Base-by-base conservation (phyloP, 2,329 filamentous ascomycete genomes). In the Calonectria honghensis region DNA sequence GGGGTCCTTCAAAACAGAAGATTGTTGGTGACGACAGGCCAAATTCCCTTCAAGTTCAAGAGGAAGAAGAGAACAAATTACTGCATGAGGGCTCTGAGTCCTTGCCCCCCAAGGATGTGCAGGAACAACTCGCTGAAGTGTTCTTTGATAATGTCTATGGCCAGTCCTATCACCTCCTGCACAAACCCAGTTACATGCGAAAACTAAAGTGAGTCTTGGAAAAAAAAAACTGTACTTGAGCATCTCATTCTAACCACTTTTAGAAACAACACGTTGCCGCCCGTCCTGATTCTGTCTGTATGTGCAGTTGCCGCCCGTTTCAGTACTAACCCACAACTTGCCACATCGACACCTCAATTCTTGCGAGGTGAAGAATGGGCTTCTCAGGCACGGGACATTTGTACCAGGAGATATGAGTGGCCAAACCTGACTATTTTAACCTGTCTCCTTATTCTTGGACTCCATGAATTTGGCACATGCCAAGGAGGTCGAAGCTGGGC, bases 81-180 rank as follows among this genome's bases (percentile, higher is more conserved):
- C 87, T 97, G 24, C 92, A 91, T 31, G 96, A 98, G 84, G 97
- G 97, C 1, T 90, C 91, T 3, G 96, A 98, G 77, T 93, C 93
- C 71, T 86, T 99, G 18, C 97, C 97, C 0, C 89, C 95, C 0
- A 93, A 94, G 82, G 96, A 98, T 51, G 91, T 98, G 16, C 97
- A 98, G 83, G 94, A 98, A 82, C 96, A 98, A 85, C 89, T 99
- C 7, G 93, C 96, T 24, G 96, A 98, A 81, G 93, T 98, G 0
- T 99, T 97, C 83, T 99, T 98, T 82, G 96, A 98, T 81, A 96
- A 94, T 81, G 91, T 98, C 0, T 98, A 99, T 82, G 97, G 97
- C 11, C 97, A 98, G 83, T 95, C 95, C 41, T 99, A 98, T 83
- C 94, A 97, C 77, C 88, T 99, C 27, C 91, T 99, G 13, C 97